Percentiles rank a stretch among this genome's conserved stretches.
Conservation (phyloP, 2,329 filamentous ascomycete species). For the Tolypocladium tundrense region DNA sequence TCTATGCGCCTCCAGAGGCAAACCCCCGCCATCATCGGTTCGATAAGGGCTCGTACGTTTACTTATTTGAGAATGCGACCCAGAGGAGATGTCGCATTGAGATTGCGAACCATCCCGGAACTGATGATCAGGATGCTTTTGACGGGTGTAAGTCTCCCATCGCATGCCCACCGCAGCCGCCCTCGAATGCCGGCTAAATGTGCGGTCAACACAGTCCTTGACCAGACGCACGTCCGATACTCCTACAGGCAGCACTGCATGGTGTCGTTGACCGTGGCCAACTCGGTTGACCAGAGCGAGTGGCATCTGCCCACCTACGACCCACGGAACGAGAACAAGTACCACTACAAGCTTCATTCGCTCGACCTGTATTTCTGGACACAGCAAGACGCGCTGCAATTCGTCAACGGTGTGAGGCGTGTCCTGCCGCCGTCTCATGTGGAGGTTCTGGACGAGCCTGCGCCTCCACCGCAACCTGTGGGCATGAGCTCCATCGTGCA, state of each 20-base stretch:
- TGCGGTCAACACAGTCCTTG: constrained; percentile 42
- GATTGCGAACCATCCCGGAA: constrained; percentile 65
- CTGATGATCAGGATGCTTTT: constrained; percentile 70
- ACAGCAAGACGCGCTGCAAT: constrained; percentile 57
- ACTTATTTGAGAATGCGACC: constrained; percentile 64
- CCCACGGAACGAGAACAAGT: constrained; percentile 63
- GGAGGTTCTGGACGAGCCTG: constrained; percentile 55
- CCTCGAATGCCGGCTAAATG: constrained; percentile 5
- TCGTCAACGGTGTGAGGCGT: constrained; percentile 57
- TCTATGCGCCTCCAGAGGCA: constrained; percentile 56
- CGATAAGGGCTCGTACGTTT: constrained; percentile 70
- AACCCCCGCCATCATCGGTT: constrained; percentile 71
- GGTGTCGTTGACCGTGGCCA: constrained; percentile 56
- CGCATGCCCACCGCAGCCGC: constrained; percentile 1
- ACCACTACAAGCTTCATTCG: constrained; percentile 67
- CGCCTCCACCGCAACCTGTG: constrained; percentile 31
- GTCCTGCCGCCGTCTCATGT: constrained; percentile 52
- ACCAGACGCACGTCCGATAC: constrained; percentile 54
- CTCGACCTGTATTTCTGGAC: constrained; percentile 76
- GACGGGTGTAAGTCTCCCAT: constrained; percentile 52
- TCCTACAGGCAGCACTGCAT: constrained; percentile 65
- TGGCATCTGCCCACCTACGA: constrained; percentile 72
- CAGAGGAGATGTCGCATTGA: constrained; percentile 61
- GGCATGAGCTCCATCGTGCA: constrained; percentile 62
- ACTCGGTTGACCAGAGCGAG: constrained; percentile 41